Base-by-base conservation (phyloP, 2,329 filamentous ascomycete species). In the Ramichloridium luteum region DNA sequence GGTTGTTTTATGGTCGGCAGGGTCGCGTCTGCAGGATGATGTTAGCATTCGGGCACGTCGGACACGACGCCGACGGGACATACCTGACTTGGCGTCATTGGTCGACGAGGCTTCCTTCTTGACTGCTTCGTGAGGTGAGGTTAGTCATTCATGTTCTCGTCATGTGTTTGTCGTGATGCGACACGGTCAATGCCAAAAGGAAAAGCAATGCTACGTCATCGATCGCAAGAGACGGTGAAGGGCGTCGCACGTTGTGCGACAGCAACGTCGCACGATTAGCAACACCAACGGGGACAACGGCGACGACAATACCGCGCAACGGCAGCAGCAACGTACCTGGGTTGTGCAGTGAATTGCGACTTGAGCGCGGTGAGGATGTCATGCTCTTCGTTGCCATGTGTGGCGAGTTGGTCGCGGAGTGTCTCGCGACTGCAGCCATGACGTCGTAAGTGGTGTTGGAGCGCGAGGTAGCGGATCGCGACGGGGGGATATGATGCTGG, bases 1-100 rank as follows among this genome's bases (percentile, higher is more conserved):
- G 53, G 51, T 35, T 52, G 50, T 32, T 49, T 52, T 37, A 55
- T 54, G 28, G 49, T 50, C 10, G 52, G 52, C n/a, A 54, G 37
- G 15, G 34, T 32, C 28, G 36, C 30, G 15, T 39, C 36, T 46
- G 36, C 15, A 25, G 5, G 13, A 11, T 4, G 14, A 22, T 27
- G 27, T 34, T 27, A 38, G 33, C 30, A 25, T 28, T 27, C 33
- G 29, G n/a, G 25, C 17, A 17, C 14, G 5, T 31, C 13, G 4
- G 23, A 16, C 16, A 18, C n/a, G n/a, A 23, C 16, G 25, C 15
- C 18, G 13, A 30, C 27, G 29, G 29, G 16, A 22, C 43, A 6
- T 34, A 41, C 43, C 43, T 38, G 36, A 33, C 33, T 45, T 45
- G 9, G 28, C 25, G 5, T 37, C 37, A 13, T n/a, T 30, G 23